A percentile compares a stretch with the other conserved stretches of the same genome.
Evolutionary conservation across 352 stramenopile genomes (phyloP).

Genomic region (Phytophthora pluvialis): DNA sequence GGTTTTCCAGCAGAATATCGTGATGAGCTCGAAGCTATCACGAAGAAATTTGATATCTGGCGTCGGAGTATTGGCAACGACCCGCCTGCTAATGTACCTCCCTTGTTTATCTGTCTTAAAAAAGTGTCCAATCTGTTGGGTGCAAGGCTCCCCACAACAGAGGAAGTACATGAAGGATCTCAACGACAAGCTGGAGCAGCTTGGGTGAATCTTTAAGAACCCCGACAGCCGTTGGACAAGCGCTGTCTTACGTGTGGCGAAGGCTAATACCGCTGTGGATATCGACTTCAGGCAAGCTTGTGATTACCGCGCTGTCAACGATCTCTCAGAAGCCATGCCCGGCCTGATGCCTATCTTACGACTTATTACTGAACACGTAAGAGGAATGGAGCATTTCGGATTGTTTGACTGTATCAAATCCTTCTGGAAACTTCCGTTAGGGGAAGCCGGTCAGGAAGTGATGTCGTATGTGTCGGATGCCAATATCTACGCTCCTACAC

Average conservation of each 20-base stretch:
- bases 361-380: neutral
- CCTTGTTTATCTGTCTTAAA: neutral
- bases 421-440: conserved; percentile 2
- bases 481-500: neutral
- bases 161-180: conserved; percentile 3
- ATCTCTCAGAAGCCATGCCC: neutral
- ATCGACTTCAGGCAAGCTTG: neutral
- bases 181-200: neutral
- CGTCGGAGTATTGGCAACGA: neutral
- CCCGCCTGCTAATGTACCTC: neutral
- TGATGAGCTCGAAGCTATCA: neutral
- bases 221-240: neutral
- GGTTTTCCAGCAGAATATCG: neutral
- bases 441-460: neutral
- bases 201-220: neutral
- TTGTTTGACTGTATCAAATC: conserved; percentile 5
- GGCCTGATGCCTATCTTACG: neutral
- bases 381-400: conserved; percentile 3
- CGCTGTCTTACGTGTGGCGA: too few species aligned
- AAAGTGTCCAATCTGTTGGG: neutral
- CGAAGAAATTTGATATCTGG: conserved; percentile 2
- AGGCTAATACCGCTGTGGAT: neutral
- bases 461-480: neutral
- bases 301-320: neutral
- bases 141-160: neutral